Conservation (phyloP, 805 yeast species). For the Middelhovenomyces tepae region DNA sequence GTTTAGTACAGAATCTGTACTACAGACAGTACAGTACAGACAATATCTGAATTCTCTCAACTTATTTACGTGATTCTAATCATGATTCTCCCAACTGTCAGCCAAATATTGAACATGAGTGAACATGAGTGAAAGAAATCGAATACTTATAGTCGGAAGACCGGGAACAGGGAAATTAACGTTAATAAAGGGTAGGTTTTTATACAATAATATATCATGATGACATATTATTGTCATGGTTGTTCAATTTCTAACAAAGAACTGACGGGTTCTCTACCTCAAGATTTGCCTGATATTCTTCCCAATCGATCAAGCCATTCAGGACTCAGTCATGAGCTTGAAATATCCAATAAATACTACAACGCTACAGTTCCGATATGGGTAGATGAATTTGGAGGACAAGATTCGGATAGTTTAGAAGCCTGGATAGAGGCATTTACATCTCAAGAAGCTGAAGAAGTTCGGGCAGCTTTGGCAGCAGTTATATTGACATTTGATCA, state of each 20-base stretch:
- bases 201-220: conserved; percentile 1
- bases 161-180: conserved; percentile 28
- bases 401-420: conserved; percentile 3
- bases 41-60: too few relatives aligned
- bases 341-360: conserved; percentile 27
- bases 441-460: conserved; percentile 29
- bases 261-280: conserved; percentile 23
- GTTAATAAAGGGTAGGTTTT: conserved; percentile 20
- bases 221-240: conserved; percentile 10
- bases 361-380: conserved; percentile 26
- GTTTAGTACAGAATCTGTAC: too few relatives aligned
- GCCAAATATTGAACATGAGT: too few relatives aligned
- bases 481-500: conserved; percentile 26
- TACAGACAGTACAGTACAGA: too few relatives aligned
- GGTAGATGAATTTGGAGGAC: conserved; percentile 27
- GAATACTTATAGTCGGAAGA: conserved; percentile 27
- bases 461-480: conserved; percentile 29
- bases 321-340: conserved; percentile 21
- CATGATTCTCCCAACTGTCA: too few relatives aligned
- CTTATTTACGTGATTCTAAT: too few relatives aligned
- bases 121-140: too few relatives aligned
- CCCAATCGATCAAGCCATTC: too few relatives aligned
- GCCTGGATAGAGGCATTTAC: conserved; percentile 27
- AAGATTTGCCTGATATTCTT: conserved; percentile 6
- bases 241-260: conserved; percentile 10